Conservation (phyloP, 257 asterid genomes). For the Coffea eugenioides region DNA sequence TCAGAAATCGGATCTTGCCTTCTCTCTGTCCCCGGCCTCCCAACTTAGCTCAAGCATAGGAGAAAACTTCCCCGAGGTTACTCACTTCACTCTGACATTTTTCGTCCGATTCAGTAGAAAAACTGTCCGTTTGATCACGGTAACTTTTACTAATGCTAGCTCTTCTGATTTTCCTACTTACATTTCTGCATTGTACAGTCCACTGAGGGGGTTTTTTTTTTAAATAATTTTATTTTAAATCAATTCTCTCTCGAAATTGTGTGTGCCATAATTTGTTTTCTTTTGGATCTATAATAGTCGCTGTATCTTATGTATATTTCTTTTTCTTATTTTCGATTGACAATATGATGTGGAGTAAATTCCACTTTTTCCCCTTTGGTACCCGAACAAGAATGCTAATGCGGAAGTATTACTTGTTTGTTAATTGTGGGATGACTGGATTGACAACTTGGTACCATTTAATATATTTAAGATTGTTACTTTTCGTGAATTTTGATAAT, state of each 20-base stretch:
- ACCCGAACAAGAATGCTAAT: too few species aligned
- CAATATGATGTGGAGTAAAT: background rate
- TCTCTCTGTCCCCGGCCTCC: background rate
- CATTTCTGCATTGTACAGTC: constrained; percentile 7
- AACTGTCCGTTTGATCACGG: constrained; percentile 4
- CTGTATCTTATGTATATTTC: background rate
- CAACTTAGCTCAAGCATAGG: too few species aligned
- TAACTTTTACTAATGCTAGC: background rate
- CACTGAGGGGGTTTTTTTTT: background rate
- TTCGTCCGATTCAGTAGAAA: constrained; percentile 6
- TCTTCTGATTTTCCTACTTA: background rate
- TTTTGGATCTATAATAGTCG: constrained; percentile 9
- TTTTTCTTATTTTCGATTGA: background rate
- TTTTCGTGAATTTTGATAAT: background rate
- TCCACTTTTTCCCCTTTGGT: background rate
- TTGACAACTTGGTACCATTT: background rate
- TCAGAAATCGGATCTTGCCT: constrained; percentile 23
- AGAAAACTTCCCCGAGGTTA: background rate
- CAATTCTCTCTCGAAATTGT: background rate
- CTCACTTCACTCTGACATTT: background rate
- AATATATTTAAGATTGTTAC: background rate
- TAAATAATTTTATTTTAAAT: background rate
- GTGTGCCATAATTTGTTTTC: background rate
- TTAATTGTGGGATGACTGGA: background rate
- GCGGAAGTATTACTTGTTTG: background rate